A percentile compares a stretch with the other conserved stretches of the same genome.
These are phyloP conservation scores for Globisporangium nagaii DNA, from an alignment of 352 stramenopile genomes.

Conservation along the genomic window DNA sequence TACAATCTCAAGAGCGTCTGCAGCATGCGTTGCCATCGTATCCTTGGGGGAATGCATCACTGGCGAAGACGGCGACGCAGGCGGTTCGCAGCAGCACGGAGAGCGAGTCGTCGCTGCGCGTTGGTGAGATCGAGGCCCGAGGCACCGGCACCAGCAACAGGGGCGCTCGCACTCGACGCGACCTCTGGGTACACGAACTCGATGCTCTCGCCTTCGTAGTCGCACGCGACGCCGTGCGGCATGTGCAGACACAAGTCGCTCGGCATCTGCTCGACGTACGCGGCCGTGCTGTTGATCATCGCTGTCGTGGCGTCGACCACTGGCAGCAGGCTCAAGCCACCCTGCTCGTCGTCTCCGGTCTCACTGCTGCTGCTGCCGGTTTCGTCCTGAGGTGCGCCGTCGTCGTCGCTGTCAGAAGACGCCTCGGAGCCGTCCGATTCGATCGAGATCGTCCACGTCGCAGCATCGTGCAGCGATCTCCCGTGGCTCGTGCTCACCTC, in stretches of 20 bases:
- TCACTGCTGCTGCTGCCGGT: neutral
- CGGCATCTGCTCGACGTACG: neutral
- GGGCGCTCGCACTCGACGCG: no score
- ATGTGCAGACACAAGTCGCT: conserved; percentile 6
- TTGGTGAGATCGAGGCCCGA: neutral
- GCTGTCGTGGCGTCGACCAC: neutral
- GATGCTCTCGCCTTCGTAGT: conserved; percentile 3
- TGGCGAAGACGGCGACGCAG: neutral
- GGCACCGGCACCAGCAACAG: no score
- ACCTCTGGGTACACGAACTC: neutral
- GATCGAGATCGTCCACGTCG: neutral
- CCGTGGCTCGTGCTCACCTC: neutral
- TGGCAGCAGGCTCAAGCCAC: neutral
- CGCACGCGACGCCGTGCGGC: conserved; percentile 5
- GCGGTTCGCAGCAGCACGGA: neutral
- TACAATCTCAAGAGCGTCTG: no score
- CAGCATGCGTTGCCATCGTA: no score
- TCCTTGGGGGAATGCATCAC: no score
- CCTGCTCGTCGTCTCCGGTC: no score
- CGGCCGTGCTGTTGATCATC: neutral
- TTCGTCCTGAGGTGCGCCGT: no score
- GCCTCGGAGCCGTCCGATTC: neutral
- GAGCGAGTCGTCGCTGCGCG: neutral
- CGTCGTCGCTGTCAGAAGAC: neutral
- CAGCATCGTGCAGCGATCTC: neutral